Evolutionary conservation across 306 rosid species (phyloP).

Genomic region (Cicer arietinum): DNA sequence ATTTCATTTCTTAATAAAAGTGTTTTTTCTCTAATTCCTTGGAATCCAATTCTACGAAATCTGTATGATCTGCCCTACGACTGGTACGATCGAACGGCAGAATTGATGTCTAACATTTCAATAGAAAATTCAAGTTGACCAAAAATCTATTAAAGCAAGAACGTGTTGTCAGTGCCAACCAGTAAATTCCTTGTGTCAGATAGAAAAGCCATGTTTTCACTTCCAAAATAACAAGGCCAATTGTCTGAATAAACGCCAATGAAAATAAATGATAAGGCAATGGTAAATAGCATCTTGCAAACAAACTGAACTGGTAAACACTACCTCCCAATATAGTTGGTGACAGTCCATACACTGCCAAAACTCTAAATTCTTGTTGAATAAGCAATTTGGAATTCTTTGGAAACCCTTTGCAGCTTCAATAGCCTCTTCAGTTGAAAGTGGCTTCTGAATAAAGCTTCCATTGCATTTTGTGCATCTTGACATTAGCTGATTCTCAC

Average conservation of each 20-base stretch:
- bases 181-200: too few relatives aligned
- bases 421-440: conserved; percentile 81
- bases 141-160: too few relatives aligned
- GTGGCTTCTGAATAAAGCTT: conserved; percentile 83
- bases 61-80: too few relatives aligned
- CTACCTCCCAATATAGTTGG: conserved; percentile 98
- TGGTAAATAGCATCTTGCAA: conserved; percentile 28
- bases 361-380: conserved; percentile 83
- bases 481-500: conserved; percentile 80
- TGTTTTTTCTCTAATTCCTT: too few relatives aligned
- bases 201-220: too few relatives aligned
- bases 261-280: conserved; percentile 12
- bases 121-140: too few relatives aligned
- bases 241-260: background rate
- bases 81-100: background rate
- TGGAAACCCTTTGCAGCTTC: conserved; percentile 93
- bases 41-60: too few relatives aligned
- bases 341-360: conserved; percentile 94
- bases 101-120: background rate
- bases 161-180: too few relatives aligned
- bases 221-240: too few relatives aligned
- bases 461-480: conserved; percentile 98
- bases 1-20: too few relatives aligned
- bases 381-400: conserved; percentile 81
- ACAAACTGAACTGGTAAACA: conserved; percentile 13